Conservation (phyloP, 345 rosid genomes). For the Syzygium aromaticum region DNA sequence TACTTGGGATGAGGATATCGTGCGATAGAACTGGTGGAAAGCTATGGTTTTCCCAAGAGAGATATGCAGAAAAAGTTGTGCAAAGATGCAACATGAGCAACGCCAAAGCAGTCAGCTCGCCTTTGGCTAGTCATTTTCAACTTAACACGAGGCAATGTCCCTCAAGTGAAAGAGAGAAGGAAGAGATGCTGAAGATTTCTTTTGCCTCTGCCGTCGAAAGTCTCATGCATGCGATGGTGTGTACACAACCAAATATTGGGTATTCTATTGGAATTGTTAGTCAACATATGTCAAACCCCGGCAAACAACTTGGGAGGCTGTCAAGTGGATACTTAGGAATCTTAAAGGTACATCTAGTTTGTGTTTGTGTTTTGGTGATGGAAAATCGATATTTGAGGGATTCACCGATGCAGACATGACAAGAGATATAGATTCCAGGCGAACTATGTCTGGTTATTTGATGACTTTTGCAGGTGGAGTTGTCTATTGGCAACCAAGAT, state of each 20-base stretch:
- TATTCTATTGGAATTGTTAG: not conserved
- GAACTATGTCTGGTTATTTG: not conserved
- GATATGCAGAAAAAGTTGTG: not conserved
- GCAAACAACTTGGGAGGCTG: not conserved
- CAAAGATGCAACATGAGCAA: not conserved
- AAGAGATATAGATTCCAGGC: not conserved
- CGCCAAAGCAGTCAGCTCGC: not conserved
- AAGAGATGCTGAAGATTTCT: not conserved
- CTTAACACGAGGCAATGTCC: not conserved
- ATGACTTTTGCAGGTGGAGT: not conserved
- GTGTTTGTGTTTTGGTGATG: not conserved
- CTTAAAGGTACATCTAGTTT: not conserved
- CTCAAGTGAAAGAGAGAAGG: not conserved
- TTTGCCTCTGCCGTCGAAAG: not conserved
- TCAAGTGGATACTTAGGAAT: not conserved
- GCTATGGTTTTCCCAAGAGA: not conserved
- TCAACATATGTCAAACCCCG: not conserved
- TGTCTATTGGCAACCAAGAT: not conserved
- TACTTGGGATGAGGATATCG: not conserved
- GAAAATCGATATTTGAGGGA: not conserved
- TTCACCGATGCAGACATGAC: not conserved
- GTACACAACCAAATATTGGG: not conserved
- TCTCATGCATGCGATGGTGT: slow-evolving; percentile 1
- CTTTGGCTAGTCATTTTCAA: not conserved
- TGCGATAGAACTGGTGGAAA: not conserved